phyloP scores from a whole-genome alignment of 2,329 filamentous ascomycete genomes.

The Thermoascus crustaceus region DNA sequence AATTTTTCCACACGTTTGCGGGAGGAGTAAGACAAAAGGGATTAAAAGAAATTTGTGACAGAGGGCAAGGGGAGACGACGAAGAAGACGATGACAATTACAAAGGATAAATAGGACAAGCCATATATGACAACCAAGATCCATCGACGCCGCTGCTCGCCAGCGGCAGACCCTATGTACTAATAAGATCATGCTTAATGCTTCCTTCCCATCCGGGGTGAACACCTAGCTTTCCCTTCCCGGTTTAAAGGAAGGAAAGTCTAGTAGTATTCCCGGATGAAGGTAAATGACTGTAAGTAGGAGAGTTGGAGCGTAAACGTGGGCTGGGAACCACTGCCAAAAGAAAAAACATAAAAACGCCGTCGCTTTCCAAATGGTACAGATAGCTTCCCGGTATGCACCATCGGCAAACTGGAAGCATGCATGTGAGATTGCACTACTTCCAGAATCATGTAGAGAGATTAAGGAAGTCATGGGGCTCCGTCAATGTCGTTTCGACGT shows the following conservation, averaged over 20 bases:
- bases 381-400: slow-evolving; percentile 1
- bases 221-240: background rate
- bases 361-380: background rate
- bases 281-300: background rate
- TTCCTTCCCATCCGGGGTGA: background rate
- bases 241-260: background rate
- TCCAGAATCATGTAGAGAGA: too few species aligned
- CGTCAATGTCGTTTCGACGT: too few species aligned
- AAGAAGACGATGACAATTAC: background rate
- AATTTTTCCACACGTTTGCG: too few species aligned
- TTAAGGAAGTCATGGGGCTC: too few species aligned
- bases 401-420: too few species aligned
- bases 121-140: background rate
- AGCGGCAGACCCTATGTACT: background rate
- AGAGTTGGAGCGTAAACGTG: background rate
- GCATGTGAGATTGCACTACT: too few species aligned
- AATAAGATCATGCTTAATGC: background rate
- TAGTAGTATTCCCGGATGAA: background rate
- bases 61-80: too few species aligned
- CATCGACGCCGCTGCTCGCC: background rate
- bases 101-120: background rate
- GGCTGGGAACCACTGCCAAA: slow-evolving; percentile 2
- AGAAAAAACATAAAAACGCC: slow-evolving; percentile 5
- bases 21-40: too few species aligned
- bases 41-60: too few species aligned